Percentiles rank a stretch among this genome's conserved stretches.
Conservation (phyloP, 495 filamentous ascomycete genomes). For the Penicillium arizonense region DNA sequence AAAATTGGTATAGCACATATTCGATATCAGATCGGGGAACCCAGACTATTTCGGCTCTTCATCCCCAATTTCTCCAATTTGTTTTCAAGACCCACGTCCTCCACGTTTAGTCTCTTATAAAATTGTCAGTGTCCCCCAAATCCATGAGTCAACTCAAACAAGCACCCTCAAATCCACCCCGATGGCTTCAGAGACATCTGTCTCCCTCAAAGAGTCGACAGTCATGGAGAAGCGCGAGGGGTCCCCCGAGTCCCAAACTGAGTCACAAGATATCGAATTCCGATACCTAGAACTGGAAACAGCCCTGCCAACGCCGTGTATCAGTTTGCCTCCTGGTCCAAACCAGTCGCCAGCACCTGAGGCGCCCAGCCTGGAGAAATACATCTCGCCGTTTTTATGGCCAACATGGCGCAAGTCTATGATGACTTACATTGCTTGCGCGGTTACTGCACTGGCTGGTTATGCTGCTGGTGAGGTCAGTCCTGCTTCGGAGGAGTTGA, state of each 20-base stretch:
- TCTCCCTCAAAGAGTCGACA: not conserved
- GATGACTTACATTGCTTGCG: slow-evolving; percentile 72
- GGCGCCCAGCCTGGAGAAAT: slow-evolving; percentile 64
- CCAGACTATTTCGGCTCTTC: not conserved
- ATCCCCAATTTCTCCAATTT: not conserved
- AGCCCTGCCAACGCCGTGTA: slow-evolving; percentile 55
- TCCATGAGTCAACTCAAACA: not conserved
- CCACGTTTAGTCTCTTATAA: slow-evolving; percentile 1
- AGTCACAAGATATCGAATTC: slow-evolving; percentile 51
- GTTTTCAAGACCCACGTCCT: not conserved
- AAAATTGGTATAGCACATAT: not conserved
- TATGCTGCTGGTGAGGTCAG: slow-evolving; percentile 83
- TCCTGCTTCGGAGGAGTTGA: slow-evolving; percentile 62
- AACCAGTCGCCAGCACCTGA: slow-evolving; percentile 45
- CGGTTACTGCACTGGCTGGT: slow-evolving; percentile 73
- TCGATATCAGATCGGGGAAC: not conserved
- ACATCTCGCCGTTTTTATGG: slow-evolving; percentile 74
- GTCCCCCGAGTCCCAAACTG: slow-evolving; percentile 17
- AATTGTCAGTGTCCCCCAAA: not conserved
- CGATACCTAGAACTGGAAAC: slow-evolving; percentile 76
- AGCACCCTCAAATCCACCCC: not conserved
- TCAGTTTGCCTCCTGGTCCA: slow-evolving; percentile 29
- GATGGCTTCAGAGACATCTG: not conserved
- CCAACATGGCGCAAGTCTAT: slow-evolving; percentile 63
- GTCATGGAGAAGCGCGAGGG: slow-evolving; percentile 17